These are phyloP conservation scores for Fonsecaea pugnacius DNA, from an alignment of 2,329 filamentous ascomycete genomes.

Conservation along the genomic window DNA sequence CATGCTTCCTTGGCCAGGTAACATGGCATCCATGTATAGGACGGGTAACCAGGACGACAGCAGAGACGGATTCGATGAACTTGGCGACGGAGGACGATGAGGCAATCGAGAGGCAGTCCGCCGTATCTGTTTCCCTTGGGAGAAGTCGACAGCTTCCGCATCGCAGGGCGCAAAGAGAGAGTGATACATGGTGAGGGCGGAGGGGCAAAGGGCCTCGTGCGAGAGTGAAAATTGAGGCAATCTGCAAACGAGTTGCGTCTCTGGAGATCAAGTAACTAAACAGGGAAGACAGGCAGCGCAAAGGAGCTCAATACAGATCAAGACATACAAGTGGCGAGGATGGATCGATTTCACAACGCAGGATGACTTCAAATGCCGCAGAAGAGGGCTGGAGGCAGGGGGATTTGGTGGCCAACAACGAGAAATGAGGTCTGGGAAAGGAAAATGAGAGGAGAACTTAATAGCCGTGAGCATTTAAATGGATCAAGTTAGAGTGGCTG, in stretches of 20 bases:
- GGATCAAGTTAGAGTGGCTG: background rate
- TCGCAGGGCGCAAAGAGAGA: background rate
- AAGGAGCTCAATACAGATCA: background rate
- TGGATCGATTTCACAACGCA: background rate
- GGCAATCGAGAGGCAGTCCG: background rate
- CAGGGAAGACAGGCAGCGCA: background rate
- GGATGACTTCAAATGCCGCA: background rate
- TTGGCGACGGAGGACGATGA: slow-evolving; percentile 1
- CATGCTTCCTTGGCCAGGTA: slow-evolving; percentile 30
- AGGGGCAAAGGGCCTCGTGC: background rate
- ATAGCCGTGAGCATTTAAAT: background rate
- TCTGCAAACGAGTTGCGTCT: background rate
- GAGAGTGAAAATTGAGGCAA: background rate
- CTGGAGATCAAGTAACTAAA: background rate
- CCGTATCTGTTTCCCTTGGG: background rate
- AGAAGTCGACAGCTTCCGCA: background rate
- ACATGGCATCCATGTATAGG: slow-evolving; percentile 23
- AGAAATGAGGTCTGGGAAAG: background rate
- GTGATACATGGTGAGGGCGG: background rate
- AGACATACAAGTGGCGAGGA: background rate
- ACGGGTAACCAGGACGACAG: background rate
- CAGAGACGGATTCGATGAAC: slow-evolving; percentile 10
- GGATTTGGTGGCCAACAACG: background rate
- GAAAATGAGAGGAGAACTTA: background rate
- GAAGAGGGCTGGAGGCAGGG: background rate